Evolutionary conservation across 345 rosid species (phyloP).

Genomic region (Arabidopsis suecica): DNA sequence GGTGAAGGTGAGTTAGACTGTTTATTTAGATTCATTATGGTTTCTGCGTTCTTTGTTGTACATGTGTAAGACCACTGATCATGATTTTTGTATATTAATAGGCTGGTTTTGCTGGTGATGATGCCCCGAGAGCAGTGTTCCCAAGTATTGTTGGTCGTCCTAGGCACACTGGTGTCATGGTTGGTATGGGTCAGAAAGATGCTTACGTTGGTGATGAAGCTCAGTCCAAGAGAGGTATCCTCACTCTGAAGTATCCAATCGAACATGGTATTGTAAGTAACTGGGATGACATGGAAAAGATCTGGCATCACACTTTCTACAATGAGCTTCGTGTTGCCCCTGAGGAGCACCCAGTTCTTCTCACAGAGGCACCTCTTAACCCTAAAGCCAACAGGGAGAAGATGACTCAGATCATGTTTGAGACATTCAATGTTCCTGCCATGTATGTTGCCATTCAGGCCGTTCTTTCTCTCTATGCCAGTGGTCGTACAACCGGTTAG

Average conservation of each 20-base stretch:
- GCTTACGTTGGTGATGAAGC: conserved; percentile 76
- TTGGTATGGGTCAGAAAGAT: conserved; percentile 74
- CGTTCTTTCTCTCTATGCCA: conserved; percentile 66
- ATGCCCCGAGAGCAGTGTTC: conserved; percentile 69
- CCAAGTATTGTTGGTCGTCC: conserved; percentile 76
- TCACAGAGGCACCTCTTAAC: conserved; percentile 68
- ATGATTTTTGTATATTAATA: conserved; percentile 5
- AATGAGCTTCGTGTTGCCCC: conserved; percentile 68
- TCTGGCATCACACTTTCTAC: conserved; percentile 76
- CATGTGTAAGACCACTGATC: background rate
- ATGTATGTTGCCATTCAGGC: conserved; percentile 71
- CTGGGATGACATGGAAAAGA: conserved; percentile 75
- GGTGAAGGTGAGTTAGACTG: conserved; percentile 58
- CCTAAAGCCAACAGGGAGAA: conserved; percentile 69
- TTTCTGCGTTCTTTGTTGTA: background rate
- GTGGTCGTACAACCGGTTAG: conserved; percentile 76
- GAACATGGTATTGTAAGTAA: conserved; percentile 76
- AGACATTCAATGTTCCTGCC: conserved; percentile 64
- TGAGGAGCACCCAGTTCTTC: conserved; percentile 66
- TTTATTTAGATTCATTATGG: background rate
- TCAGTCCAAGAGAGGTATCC: conserved; percentile 71
- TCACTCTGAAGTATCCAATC: conserved; percentile 64
- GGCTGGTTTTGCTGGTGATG: conserved; percentile 72
- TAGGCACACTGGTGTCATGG: conserved; percentile 73
- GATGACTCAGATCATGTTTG: conserved; percentile 71